phyloP scores from a whole-genome alignment of 306 rosid species.

The Pyrus communis region DNA sequence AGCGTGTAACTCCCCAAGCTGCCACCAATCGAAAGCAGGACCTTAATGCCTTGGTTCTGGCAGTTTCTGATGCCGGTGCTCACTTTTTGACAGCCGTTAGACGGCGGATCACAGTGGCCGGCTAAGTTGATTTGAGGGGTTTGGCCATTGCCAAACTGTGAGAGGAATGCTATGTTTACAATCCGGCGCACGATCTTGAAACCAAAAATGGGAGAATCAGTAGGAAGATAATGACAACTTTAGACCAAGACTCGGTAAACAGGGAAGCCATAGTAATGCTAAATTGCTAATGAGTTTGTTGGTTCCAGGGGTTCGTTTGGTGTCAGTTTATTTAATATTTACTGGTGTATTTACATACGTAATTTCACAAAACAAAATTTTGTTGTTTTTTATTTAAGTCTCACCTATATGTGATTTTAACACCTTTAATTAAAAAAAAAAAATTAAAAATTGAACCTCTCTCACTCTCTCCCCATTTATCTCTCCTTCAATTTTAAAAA shows the following conservation, averaged over 20 bases:
- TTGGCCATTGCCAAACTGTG: slow-evolving; percentile 1
- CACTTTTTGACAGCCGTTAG: slow-evolving; percentile 11
- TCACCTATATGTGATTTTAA: no score
- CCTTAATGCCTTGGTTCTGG: slow-evolving; percentile 28
- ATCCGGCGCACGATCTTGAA: neutral
- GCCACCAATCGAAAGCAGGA: slow-evolving; percentile 33
- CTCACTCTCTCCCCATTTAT: no score
- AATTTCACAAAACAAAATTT: no score
- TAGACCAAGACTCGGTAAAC: neutral
- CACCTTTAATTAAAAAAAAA: no score
- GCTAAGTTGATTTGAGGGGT: neutral
- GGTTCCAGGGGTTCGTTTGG: no score
- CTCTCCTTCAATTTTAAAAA: no score
- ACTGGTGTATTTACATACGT: no score
- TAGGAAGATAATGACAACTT: neutral
- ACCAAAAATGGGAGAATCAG: neutral
- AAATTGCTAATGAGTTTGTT: no score
- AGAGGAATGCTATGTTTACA: slow-evolving; percentile 12
- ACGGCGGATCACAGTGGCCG: slow-evolving; percentile 29
- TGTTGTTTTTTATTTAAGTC: no score
- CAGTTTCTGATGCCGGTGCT: slow-evolving; percentile 7
- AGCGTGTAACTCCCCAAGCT: slow-evolving; percentile 9
- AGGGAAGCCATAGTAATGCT: no score
- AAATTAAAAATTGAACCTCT: no score
- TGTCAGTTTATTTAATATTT: no score